Conservation (phyloP, 2,329 filamentous ascomycete genomes). For the Penicillium sp. region DNA sequence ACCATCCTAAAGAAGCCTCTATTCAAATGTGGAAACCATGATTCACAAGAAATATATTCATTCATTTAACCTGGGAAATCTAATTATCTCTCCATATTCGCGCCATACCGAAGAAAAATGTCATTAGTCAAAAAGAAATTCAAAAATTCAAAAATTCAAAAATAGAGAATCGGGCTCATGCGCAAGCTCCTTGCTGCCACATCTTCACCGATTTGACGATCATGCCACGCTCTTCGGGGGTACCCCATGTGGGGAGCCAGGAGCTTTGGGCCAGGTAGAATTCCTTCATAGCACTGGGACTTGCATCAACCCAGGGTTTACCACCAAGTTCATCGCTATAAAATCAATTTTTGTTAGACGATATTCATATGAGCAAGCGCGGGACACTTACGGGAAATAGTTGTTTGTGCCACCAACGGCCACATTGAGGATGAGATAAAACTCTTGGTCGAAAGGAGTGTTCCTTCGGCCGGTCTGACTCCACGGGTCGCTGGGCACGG, state of each 20-base stretch:
- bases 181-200: constrained; percentile 44
- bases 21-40: background rate
- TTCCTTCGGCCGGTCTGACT: constrained; percentile 39
- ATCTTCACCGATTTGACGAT: constrained; percentile 49
- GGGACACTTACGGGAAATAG: constrained; percentile 39
- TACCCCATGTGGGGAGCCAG: constrained; percentile 52
- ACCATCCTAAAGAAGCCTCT: background rate
- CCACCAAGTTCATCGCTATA: constrained; percentile 42
- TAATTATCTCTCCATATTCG: background rate
- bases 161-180: too few relatives aligned
- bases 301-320: constrained; percentile 50
- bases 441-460: constrained; percentile 54
- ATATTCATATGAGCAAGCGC: too few relatives aligned
- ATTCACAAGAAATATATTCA: background rate
- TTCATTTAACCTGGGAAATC: background rate
- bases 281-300: constrained; percentile 32
- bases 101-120: background rate
- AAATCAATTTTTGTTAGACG: background rate
- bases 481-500: constrained; percentile 49
- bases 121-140: background rate
- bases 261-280: constrained; percentile 37
- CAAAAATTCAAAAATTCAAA: background rate
- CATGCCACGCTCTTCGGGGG: constrained; percentile 45
- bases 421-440: constrained; percentile 54
- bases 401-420: constrained; percentile 52